Percentiles rank a stretch among this genome's conserved stretches.
phyloP scores from a whole-genome alignment of 306 rosid genomes.

The Luffa aegyptiaca region DNA sequence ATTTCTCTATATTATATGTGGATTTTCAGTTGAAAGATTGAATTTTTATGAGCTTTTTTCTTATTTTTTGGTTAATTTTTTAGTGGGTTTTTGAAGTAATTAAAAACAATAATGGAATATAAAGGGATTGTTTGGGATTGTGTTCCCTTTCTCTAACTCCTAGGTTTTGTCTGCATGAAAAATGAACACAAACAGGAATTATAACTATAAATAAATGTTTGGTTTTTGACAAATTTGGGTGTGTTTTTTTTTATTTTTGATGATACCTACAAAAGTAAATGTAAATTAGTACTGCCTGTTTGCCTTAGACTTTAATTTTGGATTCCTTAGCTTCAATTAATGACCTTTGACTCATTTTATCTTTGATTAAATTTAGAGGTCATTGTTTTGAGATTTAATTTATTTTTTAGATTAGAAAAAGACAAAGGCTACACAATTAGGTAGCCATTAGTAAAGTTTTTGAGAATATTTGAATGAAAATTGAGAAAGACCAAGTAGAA shows the following conservation, averaged over 20 bases:
- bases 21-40: background rate
- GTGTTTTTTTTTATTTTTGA: background rate
- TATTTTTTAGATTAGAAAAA: background rate
- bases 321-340: background rate
- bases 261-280: background rate
- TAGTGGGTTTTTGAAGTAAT: background rate
- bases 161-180: conserved; percentile 6
- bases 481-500: background rate
- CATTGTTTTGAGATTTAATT: background rate
- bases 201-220: background rate
- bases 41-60: background rate
- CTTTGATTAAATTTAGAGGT: background rate
- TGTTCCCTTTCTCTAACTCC: conserved; percentile 1
- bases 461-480: background rate
- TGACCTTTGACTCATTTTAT: background rate
- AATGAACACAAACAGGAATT: background rate
- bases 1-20: background rate
- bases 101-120: background rate
- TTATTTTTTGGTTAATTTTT: no score
- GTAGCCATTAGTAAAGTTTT: background rate
- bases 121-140: background rate
- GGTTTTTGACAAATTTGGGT: background rate
- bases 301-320: background rate
- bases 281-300: background rate
- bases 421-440: background rate